Evolutionary conservation across 1,284 basidiomycete genomes (phyloP).

Genomic region (Ustilago shanxiensis): DNA sequence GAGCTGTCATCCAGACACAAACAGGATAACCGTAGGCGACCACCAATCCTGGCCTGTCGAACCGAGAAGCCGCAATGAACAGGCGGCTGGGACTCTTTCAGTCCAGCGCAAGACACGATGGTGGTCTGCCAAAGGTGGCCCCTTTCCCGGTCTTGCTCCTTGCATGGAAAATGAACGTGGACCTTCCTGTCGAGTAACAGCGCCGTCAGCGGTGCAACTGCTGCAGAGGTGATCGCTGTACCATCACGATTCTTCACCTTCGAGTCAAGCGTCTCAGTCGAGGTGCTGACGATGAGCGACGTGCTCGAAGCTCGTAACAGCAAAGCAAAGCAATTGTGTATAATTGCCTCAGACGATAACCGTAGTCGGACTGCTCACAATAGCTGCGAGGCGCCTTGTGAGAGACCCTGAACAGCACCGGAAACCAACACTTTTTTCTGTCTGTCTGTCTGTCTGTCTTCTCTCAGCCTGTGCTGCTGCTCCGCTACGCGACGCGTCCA

Average conservation of each 20-base stretch:
- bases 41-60: too few species aligned
- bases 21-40: background rate
- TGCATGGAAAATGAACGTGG: constrained; percentile 34
- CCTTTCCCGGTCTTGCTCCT: constrained; percentile 20
- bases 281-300: background rate
- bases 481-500: constrained; percentile 18
- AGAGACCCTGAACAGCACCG: background rate
- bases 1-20: background rate
- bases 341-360: background rate
- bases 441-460: too few species aligned
- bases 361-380: background rate
- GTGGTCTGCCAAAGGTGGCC: background rate
- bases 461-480: too few species aligned
- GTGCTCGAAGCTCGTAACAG: background rate
- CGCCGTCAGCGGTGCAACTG: too few species aligned
- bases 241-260: too few species aligned
- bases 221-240: too few species aligned
- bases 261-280: too few species aligned
- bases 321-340: background rate
- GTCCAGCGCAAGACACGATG: background rate
- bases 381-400: background rate
- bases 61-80: background rate
- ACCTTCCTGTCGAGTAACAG: background rate
- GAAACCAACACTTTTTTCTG: constrained; percentile 12
- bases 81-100: background rate